phyloP scores from a whole-genome alignment of 192 early-diverging fungal species.

The Rhizoclosmatium globosum region DNA sequence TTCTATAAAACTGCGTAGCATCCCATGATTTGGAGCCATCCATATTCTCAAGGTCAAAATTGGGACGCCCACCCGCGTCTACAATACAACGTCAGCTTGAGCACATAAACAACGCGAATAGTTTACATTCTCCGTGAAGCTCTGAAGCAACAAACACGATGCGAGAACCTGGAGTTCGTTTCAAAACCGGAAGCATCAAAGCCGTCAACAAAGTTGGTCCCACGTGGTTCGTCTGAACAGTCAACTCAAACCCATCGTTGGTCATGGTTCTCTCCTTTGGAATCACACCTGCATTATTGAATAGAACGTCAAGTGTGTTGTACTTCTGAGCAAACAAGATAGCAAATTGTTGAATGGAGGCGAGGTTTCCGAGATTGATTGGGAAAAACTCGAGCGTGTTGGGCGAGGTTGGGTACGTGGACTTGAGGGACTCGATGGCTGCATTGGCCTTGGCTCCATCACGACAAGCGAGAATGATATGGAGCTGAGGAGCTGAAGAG shows the following conservation, averaged over 20 bases:
- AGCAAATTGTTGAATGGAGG: neutral
- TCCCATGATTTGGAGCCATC: neutral
- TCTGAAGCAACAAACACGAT: too few relatives aligned
- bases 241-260: neutral
- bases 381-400: neutral
- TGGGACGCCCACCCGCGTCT: neutral
- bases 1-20: neutral
- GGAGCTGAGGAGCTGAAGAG: neutral
- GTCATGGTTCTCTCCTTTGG: neutral
- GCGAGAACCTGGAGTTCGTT: neutral
- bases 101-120: neutral
- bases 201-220: neutral
- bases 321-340: neutral
- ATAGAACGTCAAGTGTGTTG: neutral
- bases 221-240: neutral
- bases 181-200: neutral
- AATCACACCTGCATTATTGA: neutral
- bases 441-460: neutral
- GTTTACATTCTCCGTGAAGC: too few relatives aligned
- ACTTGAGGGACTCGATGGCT: neutral
- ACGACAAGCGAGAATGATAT: conserved; percentile 1
- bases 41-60: neutral
- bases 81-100: neutral
- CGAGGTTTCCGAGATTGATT: neutral
- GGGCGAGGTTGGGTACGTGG: neutral